A percentile compares a stretch with the other conserved stretches of the same genome.
Evolutionary conservation across 78 protist genomes (phyloP).

Genomic region (Dictyostelium discoideum): DNA sequence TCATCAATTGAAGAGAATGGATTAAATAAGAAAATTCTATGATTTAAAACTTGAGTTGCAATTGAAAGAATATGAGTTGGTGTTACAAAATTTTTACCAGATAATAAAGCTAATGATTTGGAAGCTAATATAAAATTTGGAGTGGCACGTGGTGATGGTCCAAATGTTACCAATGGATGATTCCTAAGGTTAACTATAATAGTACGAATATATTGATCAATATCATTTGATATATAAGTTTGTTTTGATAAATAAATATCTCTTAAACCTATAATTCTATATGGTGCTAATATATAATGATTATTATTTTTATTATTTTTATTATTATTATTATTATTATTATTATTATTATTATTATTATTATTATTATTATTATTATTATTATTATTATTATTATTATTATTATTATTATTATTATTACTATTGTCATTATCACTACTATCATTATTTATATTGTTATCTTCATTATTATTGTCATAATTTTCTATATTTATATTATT

Average conservation of each 20-base stretch:
- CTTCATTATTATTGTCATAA: no score
- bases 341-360: not conserved
- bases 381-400: no score
- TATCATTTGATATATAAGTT: conserved; percentile 52
- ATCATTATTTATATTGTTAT: not conserved
- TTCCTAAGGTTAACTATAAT: conserved; percentile 63
- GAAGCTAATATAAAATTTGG: conserved; percentile 47
- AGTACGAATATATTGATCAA: conserved; percentile 63
- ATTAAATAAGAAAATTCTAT: conserved; percentile 58
- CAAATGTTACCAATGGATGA: conserved; percentile 62
- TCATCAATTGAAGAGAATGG: conserved; percentile 46
- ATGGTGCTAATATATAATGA: conserved; percentile 24
- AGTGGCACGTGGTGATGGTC: conserved; percentile 78
- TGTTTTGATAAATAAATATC: conserved; percentile 8
- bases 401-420: not conserved
- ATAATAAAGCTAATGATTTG: not conserved
- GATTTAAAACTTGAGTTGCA: conserved; percentile 51
- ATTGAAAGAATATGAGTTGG: conserved; percentile 56
- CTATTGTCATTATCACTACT: not conserved
- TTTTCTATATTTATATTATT: not conserved
- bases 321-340: not conserved
- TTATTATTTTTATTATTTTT: not conserved
- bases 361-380: no score
- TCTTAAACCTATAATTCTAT: not conserved
- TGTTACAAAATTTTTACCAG: conserved; percentile 62